phyloP scores from a whole-genome alignment of 2,329 filamentous ascomycete species.

The Pseudocercospora musae region DNA sequence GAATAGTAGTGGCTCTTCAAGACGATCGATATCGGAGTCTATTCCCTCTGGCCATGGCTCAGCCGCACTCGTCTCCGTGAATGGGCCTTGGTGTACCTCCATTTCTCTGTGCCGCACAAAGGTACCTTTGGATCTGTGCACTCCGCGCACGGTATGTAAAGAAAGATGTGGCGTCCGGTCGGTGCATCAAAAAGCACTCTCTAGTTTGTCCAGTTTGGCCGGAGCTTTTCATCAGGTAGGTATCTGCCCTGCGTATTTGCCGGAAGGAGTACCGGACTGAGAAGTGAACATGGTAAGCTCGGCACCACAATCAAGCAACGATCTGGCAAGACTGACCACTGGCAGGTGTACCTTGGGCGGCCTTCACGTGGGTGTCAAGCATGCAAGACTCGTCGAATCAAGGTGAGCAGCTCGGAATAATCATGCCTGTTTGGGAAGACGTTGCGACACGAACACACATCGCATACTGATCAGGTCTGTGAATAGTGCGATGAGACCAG shows the following conservation, averaged over 20 bases:
- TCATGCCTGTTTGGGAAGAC: neutral
- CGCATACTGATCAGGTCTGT: neutral
- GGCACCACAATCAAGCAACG: neutral
- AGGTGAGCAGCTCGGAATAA: constrained; percentile 5
- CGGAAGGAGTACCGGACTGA: neutral
- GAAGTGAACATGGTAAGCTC: neutral
- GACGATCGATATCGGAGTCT: neutral
- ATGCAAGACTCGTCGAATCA: constrained; percentile 16
- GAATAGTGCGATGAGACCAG: constrained; percentile 14
- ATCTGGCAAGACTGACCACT: neutral
- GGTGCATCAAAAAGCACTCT: neutral
- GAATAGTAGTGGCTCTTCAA: neutral
- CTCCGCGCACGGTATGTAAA: neutral
- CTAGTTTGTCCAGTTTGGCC: neutral
- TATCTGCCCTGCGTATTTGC: neutral
- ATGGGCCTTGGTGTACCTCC: neutral
- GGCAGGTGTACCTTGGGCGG: constrained; percentile 16
- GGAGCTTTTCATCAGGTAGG: neutral
- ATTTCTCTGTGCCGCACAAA: neutral
- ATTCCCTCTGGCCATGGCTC: neutral
- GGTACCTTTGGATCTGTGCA: neutral
- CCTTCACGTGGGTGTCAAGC: constrained; percentile 14
- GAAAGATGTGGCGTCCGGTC: neutral
- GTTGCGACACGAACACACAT: neutral
- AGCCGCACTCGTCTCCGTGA: neutral